phyloP scores from a whole-genome alignment of 192 early-diverging fungal species.

The Podila verticillata region DNA sequence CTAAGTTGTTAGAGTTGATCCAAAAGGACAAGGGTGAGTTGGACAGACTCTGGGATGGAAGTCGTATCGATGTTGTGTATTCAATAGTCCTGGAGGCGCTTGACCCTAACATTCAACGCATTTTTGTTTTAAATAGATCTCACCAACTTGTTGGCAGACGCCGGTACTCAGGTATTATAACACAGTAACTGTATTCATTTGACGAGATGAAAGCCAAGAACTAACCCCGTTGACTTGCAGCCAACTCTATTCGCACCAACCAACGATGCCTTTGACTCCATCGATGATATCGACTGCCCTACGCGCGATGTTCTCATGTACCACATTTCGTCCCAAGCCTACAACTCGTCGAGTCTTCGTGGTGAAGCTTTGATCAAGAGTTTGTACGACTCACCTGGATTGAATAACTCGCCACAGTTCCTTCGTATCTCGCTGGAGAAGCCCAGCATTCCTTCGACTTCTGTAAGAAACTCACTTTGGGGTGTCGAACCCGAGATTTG shows the following conservation, averaged over 20 bases:
- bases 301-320: slow-evolving; percentile 35
- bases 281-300: slow-evolving; percentile 28
- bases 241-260: slow-evolving; percentile 37
- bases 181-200: too few species aligned
- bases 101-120: not conserved
- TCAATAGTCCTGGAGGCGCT: too few species aligned
- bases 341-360: slow-evolving; percentile 12
- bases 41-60: too few species aligned
- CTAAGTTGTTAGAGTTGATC: slow-evolving; percentile 30
- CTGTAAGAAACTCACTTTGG: slow-evolving; percentile 9
- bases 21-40: slow-evolving; percentile 20
- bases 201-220: too few species aligned
- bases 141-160: slow-evolving; percentile 7
- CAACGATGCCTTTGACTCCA: slow-evolving; percentile 39
- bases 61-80: too few species aligned
- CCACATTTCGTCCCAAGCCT: slow-evolving; percentile 22
- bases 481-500: slow-evolving; percentile 20
- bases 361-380: slow-evolving; percentile 15
- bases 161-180: slow-evolving; percentile 8
- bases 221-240: not conserved
- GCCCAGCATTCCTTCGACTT: slow-evolving; percentile 16
- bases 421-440: slow-evolving; percentile 19
- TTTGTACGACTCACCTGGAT: slow-evolving; percentile 25
- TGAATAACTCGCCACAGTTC: slow-evolving; percentile 26
- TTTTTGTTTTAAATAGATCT: slow-evolving; percentile 4